Conservation (phyloP, 1,284 basidiomycete genomes). For the Jaminaea rosea region DNA sequence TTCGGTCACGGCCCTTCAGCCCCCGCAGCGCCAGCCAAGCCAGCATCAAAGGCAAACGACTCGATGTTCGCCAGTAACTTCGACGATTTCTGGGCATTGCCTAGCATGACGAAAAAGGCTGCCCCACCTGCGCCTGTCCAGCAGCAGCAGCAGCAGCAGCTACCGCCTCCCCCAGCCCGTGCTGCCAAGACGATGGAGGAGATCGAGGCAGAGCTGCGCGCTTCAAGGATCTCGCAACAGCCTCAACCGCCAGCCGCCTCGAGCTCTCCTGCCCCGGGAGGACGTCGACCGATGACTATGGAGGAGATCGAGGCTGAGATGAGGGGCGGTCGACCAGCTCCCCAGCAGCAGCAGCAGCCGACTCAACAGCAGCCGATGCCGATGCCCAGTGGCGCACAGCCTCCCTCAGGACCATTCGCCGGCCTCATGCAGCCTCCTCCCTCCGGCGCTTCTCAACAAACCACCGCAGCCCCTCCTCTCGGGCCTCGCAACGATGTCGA, state of each 20-base stretch:
- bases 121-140: constrained; percentile 6
- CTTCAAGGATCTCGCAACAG: constrained; percentile 11
- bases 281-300: constrained; percentile 60
- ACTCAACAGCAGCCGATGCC: constrained; percentile 2
- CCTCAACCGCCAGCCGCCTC: constrained; percentile 13
- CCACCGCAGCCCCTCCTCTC: too few relatives aligned
- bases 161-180: constrained; percentile 13
- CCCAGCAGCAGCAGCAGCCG: constrained; percentile 1
- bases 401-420: not conserved
- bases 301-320: constrained; percentile 89
- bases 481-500: not conserved
- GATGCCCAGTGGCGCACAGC: not conserved
- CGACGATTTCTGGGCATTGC: constrained; percentile 41
- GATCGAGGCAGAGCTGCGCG: constrained; percentile 71
- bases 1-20: constrained; percentile 51
- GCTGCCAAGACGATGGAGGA: constrained; percentile 71
- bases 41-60: constrained; percentile 12
- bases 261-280: constrained; percentile 12
- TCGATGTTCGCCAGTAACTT: constrained; percentile 41
- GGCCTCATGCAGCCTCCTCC: not conserved
- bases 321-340: constrained; percentile 13
- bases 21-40: not conserved
- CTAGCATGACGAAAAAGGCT: constrained; percentile 16
- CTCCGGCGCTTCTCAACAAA: too few relatives aligned
- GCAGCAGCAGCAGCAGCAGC: constrained; percentile 11